Percentiles rank a stretch among this genome's conserved stretches.
Evolutionary conservation across 2,329 filamentous ascomycete genomes (phyloP).

Genomic region (Thelonectria rubi): DNA sequence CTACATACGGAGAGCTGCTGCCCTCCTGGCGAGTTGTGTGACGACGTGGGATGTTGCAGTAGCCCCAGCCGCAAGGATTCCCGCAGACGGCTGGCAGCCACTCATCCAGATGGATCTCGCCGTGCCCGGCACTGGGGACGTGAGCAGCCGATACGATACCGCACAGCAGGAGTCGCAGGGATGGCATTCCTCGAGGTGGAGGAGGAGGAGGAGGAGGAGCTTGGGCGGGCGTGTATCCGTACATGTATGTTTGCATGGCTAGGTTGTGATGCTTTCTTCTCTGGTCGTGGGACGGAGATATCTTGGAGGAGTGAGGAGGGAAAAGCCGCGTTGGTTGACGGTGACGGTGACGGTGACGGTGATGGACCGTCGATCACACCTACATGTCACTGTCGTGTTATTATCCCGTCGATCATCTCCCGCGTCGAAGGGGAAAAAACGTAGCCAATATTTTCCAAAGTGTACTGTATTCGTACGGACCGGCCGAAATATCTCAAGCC

Average conservation of each 20-base stretch:
- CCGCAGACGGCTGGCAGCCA: conserved; percentile 12
- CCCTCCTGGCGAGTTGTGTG: no score
- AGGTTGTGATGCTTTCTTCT: not conserved
- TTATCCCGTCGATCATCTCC: conserved; percentile 2
- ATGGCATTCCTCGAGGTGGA: not conserved
- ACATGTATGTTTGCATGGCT: conserved; percentile 13
- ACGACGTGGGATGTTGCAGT: conserved; percentile 20
- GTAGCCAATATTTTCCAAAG: conserved; percentile 2
- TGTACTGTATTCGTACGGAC: conserved; percentile 11
- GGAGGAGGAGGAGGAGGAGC: not conserved
- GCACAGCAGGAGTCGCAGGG: not conserved
- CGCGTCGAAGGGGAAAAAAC: not conserved
- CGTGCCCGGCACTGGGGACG: not conserved
- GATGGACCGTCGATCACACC: not conserved
- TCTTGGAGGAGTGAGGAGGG: not conserved
- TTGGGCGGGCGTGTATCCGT: not conserved
- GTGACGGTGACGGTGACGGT: no score
- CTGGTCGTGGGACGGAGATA: not conserved
- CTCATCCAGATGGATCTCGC: not conserved
- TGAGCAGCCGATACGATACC: not conserved
- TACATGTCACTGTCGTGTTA: not conserved
- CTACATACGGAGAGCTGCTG: not conserved
- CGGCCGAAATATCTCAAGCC: conserved; percentile 25
- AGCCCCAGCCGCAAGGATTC: conserved; percentile 6
- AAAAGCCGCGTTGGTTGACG: not conserved